These are phyloP conservation scores for Trichophyton benhamiae DNA, from an alignment of 2,329 filamentous ascomycete species.

Conservation along the genomic window DNA sequence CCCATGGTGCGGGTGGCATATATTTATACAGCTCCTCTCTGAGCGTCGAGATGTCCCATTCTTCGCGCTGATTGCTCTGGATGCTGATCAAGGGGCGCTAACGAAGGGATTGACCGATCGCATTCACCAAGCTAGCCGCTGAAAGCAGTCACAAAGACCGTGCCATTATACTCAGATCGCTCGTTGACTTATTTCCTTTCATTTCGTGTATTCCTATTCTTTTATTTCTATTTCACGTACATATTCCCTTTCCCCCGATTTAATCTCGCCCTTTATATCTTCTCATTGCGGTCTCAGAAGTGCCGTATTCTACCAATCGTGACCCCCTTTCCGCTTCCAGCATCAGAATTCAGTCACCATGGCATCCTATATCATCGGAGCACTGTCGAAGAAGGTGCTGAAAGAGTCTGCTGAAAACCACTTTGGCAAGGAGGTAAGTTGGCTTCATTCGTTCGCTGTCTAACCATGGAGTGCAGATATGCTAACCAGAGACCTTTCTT, in stretches of 20 bases:
- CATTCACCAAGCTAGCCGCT: background rate
- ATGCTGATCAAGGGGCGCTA: background rate
- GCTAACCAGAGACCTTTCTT: constrained; percentile 6
- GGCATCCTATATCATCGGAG: constrained; percentile 14
- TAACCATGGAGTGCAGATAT: background rate
- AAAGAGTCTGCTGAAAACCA: constrained; percentile 30
- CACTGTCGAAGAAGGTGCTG: constrained; percentile 25
- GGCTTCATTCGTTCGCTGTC: background rate
- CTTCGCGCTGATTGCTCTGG: background rate
- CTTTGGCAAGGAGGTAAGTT: constrained; percentile 31
- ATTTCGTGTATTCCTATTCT: background rate
- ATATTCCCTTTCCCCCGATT: background rate
- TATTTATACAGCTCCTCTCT: background rate
- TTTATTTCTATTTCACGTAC: background rate
- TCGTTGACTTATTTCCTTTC: constrained; percentile 4
- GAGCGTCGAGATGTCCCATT: background rate
- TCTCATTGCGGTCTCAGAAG: background rate
- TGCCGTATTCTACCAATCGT: background rate
- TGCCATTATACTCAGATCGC: background rate
- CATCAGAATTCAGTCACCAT: constrained; percentile 8
- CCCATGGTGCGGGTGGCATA: background rate
- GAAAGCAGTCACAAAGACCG: background rate
- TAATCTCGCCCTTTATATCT: background rate
- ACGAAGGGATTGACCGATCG: background rate
- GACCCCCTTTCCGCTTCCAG: background rate